Percentiles rank a stretch among this genome's conserved stretches.
These are phyloP conservation scores for Pseudogymnoascus sp. DNA, from an alignment of 2,329 filamentous ascomycete genomes.

Conservation along the genomic window DNA sequence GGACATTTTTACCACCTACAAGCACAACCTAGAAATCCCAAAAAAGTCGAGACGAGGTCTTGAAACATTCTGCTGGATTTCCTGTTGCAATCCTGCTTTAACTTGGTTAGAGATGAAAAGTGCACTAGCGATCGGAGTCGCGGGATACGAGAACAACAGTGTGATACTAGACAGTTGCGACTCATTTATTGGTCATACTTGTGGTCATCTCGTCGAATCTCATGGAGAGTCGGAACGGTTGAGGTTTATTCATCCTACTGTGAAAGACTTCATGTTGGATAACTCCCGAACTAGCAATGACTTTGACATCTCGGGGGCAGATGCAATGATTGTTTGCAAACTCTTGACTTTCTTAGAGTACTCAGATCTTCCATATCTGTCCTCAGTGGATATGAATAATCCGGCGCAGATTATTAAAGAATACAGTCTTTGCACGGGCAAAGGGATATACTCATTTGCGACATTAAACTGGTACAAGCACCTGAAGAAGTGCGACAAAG, in stretches of 20 bases:
- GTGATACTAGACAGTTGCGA: slow-evolving; percentile 4
- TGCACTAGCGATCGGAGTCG: neutral
- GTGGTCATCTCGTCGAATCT: slow-evolving; percentile 5
- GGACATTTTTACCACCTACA: neutral
- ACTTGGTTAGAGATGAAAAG: slow-evolving; percentile 10
- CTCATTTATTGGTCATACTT: slow-evolving; percentile 1
- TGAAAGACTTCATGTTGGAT: slow-evolving; percentile 2
- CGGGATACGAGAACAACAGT: neutral
- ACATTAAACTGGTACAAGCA: slow-evolving; percentile 11
- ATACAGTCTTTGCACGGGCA: neutral
- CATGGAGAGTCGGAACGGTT: neutral
- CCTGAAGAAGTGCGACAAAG: neutral
- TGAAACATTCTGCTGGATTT: slow-evolving; percentile 10
- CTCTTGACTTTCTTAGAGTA: slow-evolving; percentile 8
- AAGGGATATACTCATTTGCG: slow-evolving; percentile 8
- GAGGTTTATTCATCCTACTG: slow-evolving; percentile 8
- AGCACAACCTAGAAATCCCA: neutral
- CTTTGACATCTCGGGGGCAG: neutral
- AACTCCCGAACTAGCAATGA: neutral
- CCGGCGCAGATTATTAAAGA: neutral
- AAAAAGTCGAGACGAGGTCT: neutral
- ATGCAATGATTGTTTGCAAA: slow-evolving; percentile 3
- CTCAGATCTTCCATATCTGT: slow-evolving; percentile 4
- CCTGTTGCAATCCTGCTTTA: neutral
- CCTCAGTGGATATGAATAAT: neutral